A percentile compares a stretch with the other conserved stretches of the same genome.
These are phyloP conservation scores for Cryptosporidium xiaoi DNA, from an alignment of 169 alveolate species.

Conservation along the genomic window DNA sequence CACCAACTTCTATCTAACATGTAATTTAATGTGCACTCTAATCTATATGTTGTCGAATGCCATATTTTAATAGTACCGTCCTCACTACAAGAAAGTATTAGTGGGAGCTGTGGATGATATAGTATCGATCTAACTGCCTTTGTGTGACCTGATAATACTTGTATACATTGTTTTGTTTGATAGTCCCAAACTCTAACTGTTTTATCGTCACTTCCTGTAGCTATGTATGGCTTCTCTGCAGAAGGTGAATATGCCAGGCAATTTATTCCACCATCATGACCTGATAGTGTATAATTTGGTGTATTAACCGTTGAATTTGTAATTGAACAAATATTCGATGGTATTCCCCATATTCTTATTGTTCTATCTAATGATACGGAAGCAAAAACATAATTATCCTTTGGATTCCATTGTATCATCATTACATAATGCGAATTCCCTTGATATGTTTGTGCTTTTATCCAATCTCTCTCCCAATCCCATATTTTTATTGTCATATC, in stretches of 20 bases:
- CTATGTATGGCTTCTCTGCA: slow-evolving; percentile 93
- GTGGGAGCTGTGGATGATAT: slow-evolving; percentile 94
- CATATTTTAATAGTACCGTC: slow-evolving; percentile 95
- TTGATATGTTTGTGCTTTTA: slow-evolving; percentile 91
- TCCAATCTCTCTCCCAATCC: slow-evolving; percentile 96
- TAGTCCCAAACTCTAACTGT: slow-evolving; percentile 98
- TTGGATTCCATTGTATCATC: slow-evolving; percentile 97
- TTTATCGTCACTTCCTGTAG: slow-evolving; percentile 97
- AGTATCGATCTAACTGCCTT: slow-evolving; percentile 92
- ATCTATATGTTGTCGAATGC: slow-evolving; percentile 93
- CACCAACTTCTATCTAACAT: slow-evolving; percentile 95
- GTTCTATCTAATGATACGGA: slow-evolving; percentile 95
- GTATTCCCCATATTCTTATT: slow-evolving; percentile 93
- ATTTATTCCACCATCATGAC: slow-evolving; percentile 98
- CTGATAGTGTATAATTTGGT: slow-evolving; percentile 95
- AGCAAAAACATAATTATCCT: slow-evolving; percentile 96
- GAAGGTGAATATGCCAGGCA: slow-evolving; percentile 90
- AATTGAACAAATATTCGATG: slow-evolving; percentile 68
- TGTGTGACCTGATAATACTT: slow-evolving; percentile 94
- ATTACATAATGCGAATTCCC: slow-evolving; percentile 98
- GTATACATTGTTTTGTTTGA: slow-evolving; percentile 96
- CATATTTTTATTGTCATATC: slow-evolving; percentile 96
- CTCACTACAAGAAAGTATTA: slow-evolving; percentile 94
- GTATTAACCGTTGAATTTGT: slow-evolving; percentile 79
- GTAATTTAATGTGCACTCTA: slow-evolving; percentile 93